Evolutionary conservation across 148 eudicot genomes (phyloP), one percentile per base, ranked within the genome.

Genomic region (Dysphania ambrosioides): DNA sequence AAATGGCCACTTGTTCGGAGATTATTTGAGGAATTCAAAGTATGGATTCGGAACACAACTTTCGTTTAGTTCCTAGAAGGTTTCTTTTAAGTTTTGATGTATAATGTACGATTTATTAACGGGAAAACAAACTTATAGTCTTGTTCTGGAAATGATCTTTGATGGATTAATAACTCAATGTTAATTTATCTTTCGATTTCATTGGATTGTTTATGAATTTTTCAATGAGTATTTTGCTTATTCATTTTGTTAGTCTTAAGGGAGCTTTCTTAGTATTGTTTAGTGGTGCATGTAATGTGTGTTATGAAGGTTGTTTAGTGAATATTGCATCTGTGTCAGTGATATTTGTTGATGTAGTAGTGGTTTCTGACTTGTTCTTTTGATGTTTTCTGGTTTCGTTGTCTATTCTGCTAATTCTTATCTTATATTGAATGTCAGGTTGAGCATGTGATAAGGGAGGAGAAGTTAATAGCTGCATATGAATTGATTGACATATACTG

Each of bases 381-480:
- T 68, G 64, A 36, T 4, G 4, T 30, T 5, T 19, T 64, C 38
- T 57, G 41, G 35, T 55, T 63, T n/a, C 10, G 3, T 80, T 29
- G 44, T 66, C 57, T 1, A 56, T 23, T 5, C 74, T 24, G 2
- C 27, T 34, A 1, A 35, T 44, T 70, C 42, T 10, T 29, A 23
- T 38, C 21, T 65, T 21, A 21, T 73, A 78, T 41, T 63, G 8
- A 19, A 62, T 80, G 41, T 82, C 87, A 96, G 99, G 99, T 96
- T 78, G 97, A 96, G 78, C 97, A 96, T 87, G 96, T 89, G 53
- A 85, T 92, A 68, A 81, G 99, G 83, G 99, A 96, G 79, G 91
- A 92, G 92, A 96, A 96, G 87, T 87, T 78, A 62, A 79, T 89
- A 70, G 91, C 90, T 64, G 99, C 99, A 38, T 96, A 80, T 78